Percentiles rank a stretch among this genome's conserved stretches.
Evolutionary conservation across 352 stramenopile genomes (phyloP).

Genomic region (Phytophthora podocarpi): DNA sequence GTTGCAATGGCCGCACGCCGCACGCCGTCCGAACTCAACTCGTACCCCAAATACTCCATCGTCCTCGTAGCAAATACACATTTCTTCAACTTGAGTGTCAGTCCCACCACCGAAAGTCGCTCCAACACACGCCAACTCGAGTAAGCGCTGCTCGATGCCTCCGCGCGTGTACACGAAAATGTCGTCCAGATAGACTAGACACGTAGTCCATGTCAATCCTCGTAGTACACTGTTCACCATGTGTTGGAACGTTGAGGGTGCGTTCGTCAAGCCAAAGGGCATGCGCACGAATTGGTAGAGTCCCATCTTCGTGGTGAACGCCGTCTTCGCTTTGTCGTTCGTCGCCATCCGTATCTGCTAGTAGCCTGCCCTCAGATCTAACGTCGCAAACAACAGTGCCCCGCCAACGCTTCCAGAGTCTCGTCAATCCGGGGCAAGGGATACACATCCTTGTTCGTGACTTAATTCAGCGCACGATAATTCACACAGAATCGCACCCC

Average conservation of each 20-base stretch:
- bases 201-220: slow-evolving; percentile 21
- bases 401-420: too few species aligned
- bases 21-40: not conserved
- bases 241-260: slow-evolving; percentile 25
- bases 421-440: too few species aligned
- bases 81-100: slow-evolving; percentile 28
- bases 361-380: too few species aligned
- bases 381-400: not conserved
- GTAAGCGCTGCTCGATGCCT: slow-evolving; percentile 8
- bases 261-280: slow-evolving; percentile 19
- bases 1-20: not conserved
- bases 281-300: slow-evolving; percentile 4
- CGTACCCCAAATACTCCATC: slow-evolving; percentile 33
- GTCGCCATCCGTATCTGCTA: slow-evolving; percentile 16
- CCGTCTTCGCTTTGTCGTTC: slow-evolving; percentile 7
- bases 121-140: slow-evolving; percentile 29
- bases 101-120: slow-evolving; percentile 7
- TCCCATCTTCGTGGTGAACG: slow-evolving; percentile 17
- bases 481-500: too few species aligned
- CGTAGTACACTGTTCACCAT: slow-evolving; percentile 34
- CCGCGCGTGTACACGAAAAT: not conserved
- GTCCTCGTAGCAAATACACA: slow-evolving; percentile 13
- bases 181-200: slow-evolving; percentile 34
- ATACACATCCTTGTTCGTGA: too few species aligned
- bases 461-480: too few species aligned